Evolutionary conservation across 2,329 filamentous ascomycete species (phyloP).

Genomic region (Grosmannia serpens): DNA sequence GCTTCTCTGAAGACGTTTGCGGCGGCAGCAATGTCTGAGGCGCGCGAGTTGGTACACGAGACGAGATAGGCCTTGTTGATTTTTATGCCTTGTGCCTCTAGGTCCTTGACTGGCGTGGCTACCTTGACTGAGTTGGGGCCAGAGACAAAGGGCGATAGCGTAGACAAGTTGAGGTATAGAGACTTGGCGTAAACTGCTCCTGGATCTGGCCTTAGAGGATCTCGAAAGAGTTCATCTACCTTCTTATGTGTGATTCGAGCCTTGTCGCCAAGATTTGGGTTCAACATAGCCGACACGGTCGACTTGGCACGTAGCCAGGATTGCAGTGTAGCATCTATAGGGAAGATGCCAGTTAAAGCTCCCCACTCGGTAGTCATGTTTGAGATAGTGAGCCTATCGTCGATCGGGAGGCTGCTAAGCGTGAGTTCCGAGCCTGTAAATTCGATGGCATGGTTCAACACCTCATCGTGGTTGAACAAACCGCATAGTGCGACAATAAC

Average conservation of each 20-base stretch:
- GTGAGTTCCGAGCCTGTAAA: slow-evolving; percentile 75
- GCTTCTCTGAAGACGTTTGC: slow-evolving; percentile 78
- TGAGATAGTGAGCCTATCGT: slow-evolving; percentile 57
- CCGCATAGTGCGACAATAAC: slow-evolving; percentile 84
- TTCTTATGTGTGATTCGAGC: slow-evolving; percentile 59
- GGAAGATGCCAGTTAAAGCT: slow-evolving; percentile 49
- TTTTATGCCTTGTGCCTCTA: slow-evolving; percentile 63
- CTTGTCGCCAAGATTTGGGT: too few relatives aligned
- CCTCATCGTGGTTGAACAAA: slow-evolving; percentile 75
- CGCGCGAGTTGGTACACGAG: slow-evolving; percentile 78
- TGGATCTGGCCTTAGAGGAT: too few relatives aligned
- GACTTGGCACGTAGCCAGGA: slow-evolving; percentile 68
- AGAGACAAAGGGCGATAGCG: slow-evolving; percentile 71
- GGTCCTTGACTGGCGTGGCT: slow-evolving; percentile 61
- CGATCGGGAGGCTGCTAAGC: slow-evolving; percentile 52
- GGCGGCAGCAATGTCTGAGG: slow-evolving; percentile 70
- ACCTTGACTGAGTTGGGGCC: slow-evolving; percentile 90
- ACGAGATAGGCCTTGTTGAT: slow-evolving; percentile 80
- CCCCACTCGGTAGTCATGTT: slow-evolving; percentile 77
- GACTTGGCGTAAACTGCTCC: slow-evolving; percentile 75
- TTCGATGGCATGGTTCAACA: slow-evolving; percentile 84
- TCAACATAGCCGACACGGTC: slow-evolving; percentile 53
- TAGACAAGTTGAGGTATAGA: slow-evolving; percentile 71
- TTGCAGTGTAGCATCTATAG: slow-evolving; percentile 32
- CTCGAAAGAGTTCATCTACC: slow-evolving; percentile 66